Base-by-base conservation (phyloP, 768 basidiomycete species). In the Mycena galericulata region DNA sequence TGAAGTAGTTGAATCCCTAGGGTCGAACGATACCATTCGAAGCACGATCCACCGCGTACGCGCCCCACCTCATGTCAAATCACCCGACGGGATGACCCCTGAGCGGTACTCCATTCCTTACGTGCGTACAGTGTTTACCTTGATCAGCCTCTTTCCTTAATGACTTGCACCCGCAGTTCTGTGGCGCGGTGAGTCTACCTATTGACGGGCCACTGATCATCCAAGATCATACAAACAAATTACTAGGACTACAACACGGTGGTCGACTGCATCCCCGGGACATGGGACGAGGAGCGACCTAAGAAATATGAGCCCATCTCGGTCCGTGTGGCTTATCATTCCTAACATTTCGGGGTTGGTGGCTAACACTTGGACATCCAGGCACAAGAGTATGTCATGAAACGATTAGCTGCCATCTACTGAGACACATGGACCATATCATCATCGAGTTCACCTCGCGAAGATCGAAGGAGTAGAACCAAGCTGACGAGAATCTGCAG, bases 51-150 rank as follows among this genome's bases (percentile, higher is more conserved):
- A 88, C 72, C 86, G 87, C 22, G 87, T 89, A 5, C 79, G 84
- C 40, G 81, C 83, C 2, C 86, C 85, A 3, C 86, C 85, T 24
- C 75, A 66, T 10, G 53, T 69, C 64, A 27, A 71, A 32, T 56
- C 54, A 30, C 15, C 53, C 20, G 45, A 56, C 18, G 77, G 74
- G 14, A 82, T 84, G 77, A 81, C 85, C 1, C 86, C 85, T 1
- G 83, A 84, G 36, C 79, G 89, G 29, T 90, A 88, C 71, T 90
- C 89, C 0, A 90, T 90, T 67, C 89, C 90, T 36, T 90, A 89
- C 72, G 87, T 87, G 67, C 67, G 63, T 55, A 2, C 36, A 38
- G 9, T 18, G 20, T 12, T 17, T 46, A 18, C 24, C 53, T 24
- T 15, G 27, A 10, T 18, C 14, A 46, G n/a, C 18, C 14, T 26